Base-by-base conservation (phyloP, 345 rosid genomes). In the Xanthoceras sorbifolium region DNA sequence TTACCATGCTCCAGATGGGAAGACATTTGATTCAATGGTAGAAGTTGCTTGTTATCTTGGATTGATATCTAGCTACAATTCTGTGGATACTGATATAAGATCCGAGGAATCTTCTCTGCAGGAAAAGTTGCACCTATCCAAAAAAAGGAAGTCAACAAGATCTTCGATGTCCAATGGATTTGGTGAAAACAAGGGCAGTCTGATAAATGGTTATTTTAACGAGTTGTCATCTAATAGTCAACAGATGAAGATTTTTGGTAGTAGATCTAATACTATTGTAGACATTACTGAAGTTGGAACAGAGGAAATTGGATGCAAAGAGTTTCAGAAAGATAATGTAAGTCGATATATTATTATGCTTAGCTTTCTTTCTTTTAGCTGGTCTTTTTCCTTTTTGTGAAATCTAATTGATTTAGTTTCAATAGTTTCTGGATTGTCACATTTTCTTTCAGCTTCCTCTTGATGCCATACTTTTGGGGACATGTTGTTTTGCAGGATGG, bases 21-120 rank as follows among this genome's bases (percentile, higher is more conserved):
- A 80, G 85, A 86, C 84, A 25, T 95, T 95, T 89, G 86, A 86
- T 81, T 89, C 98, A 63, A 73, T 91, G 87, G 79, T 80, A 78
- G 97, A 89, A 83, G 99, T 95, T 87, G 98, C 97, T 78, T 76
- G 79, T 78, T 86, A 93, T 89, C 91, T 95, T 75, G 99, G 98
- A 46, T 82, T 95, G 87, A 72, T 76, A 61, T 50, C 89, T 44
- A 87, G 81, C 78, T 80, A 79, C 85, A 85, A 60, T 69, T 72
- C 79, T 69, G 72, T 84, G 85, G 91, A 87, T 73, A 29, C 81
- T 14, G 89, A 85, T 73, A 73, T 83, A 44, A 86, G 81, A 78
- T 78, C 77, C 63, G 88, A 82, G 81, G 88, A 83, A 59, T 82
- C 88, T 89, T 76, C 86, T 72, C 76, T 81, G 50, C 90, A 80